phyloP scores from a whole-genome alignment of 2,329 filamentous ascomycete species.

The Didymellaceae sp. region DNA sequence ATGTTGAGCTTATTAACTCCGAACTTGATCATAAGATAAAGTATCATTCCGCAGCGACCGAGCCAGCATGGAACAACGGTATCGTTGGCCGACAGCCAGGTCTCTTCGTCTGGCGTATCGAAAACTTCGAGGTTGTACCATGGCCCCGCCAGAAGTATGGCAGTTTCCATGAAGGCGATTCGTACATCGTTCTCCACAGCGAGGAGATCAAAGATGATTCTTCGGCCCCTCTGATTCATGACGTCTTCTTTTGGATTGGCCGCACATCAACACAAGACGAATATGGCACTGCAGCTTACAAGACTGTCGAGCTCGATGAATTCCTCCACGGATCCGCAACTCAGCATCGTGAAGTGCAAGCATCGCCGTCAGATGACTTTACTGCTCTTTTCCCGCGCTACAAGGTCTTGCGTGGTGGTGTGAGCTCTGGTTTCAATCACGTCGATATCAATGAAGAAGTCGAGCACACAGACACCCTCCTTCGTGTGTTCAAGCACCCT shows the following conservation, averaged over 20 bases:
- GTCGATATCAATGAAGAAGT: constrained; percentile 59
- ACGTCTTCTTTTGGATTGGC: constrained; percentile 75
- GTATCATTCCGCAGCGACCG: constrained; percentile 68
- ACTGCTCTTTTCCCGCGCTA: constrained; percentile 66
- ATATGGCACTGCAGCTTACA: constrained; percentile 72
- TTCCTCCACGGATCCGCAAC: constrained; percentile 67
- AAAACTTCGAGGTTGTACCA: constrained; percentile 68
- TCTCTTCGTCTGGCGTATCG: constrained; percentile 70
- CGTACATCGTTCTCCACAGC: constrained; percentile 70
- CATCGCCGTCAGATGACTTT: constrained; percentile 65
- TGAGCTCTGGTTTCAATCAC: constrained; percentile 67
- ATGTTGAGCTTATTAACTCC: constrained; percentile 69
- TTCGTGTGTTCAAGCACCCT: constrained; percentile 68
- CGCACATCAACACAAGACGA: constrained; percentile 71
- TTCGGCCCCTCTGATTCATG: constrained; percentile 52
- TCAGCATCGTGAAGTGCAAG: constrained; percentile 70
- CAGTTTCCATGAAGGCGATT: constrained; percentile 71
- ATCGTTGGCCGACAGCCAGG: constrained; percentile 61
- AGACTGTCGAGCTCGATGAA: constrained; percentile 73
- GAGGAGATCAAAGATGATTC: constrained; percentile 56
- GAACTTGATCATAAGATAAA: constrained; percentile 72
- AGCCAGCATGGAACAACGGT: constrained; percentile 71
- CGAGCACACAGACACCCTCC: constrained; percentile 58
- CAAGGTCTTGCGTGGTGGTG: constrained; percentile 66
- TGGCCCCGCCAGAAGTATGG: constrained; percentile 65